phyloP scores from a whole-genome alignment of 1,284 basidiomycete genomes.

The Rhizoctonia solani region DNA sequence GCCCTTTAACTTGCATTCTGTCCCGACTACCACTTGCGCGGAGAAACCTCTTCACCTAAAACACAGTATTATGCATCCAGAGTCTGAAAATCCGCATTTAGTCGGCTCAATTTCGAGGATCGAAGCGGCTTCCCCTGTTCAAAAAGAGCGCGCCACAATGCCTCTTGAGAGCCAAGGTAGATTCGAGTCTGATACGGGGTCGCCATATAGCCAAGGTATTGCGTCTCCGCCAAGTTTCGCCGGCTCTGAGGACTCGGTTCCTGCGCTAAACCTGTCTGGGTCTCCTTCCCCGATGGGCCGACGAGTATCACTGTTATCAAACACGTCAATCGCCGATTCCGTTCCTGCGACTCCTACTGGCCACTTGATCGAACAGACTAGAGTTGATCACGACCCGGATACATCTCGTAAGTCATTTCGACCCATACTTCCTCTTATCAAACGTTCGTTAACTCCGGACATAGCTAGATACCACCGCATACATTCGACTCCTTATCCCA shows the following conservation, averaged over 20 bases:
- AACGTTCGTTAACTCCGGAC: not conserved
- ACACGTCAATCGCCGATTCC: not conserved
- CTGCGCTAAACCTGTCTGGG: not conserved
- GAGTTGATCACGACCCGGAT: not conserved
- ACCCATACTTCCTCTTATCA: not conserved
- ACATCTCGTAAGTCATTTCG: not conserved
- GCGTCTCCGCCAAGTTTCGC: slow-evolving; percentile 10
- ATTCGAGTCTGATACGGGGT: not conserved
- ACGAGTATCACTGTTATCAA: slow-evolving; percentile 1
- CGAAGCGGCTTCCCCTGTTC: not conserved
- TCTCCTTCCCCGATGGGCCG: slow-evolving; percentile 21
- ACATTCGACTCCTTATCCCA: slow-evolving; percentile 32
- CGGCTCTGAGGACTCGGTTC: slow-evolving; percentile 19
- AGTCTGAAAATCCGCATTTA: not conserved
- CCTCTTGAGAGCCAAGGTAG: not conserved
- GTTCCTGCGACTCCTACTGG: slow-evolving; percentile 21
- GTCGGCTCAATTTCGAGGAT: not conserved
- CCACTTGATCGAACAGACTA: not conserved
- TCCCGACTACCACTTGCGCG: slow-evolving; percentile 4
- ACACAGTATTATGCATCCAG: not conserved
- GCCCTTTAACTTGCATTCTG: not conserved
- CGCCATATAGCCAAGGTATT: not conserved
- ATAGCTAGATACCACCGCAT: slow-evolving; percentile 29
- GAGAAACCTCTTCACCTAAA: not conserved
- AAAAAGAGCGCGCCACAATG: not conserved